phyloP scores from a whole-genome alignment of 2,329 filamentous ascomycete genomes.

The Arthrobotrys conoides region DNA sequence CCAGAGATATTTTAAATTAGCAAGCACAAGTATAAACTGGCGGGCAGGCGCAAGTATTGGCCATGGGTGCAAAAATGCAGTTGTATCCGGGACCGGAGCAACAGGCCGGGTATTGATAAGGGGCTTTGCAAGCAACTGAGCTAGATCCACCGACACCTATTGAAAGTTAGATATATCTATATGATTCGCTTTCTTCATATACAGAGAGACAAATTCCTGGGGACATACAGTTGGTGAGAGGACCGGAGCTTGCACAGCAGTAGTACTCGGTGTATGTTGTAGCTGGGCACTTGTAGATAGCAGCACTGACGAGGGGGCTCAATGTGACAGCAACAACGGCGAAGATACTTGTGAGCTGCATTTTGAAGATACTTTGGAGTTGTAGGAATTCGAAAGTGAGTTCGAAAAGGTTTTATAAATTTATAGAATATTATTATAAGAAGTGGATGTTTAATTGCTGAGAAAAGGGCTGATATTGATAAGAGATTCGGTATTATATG shows the following conservation, averaged over 20 bases:
- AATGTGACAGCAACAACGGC: conserved; percentile 9
- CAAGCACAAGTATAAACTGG: conserved; percentile 44
- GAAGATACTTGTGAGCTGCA: conserved; percentile 42
- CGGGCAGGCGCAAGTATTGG: conserved; percentile 46
- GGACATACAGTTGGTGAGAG: conserved; percentile 40
- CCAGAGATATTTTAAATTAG: conserved; percentile 10
- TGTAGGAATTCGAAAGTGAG: not conserved
- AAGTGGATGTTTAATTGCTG: not conserved
- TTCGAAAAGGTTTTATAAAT: not conserved
- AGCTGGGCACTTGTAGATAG: conserved; percentile 35
- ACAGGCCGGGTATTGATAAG: conserved; percentile 37
- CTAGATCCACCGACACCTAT: conserved; percentile 19
- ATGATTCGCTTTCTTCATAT: not conserved
- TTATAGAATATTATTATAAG: not conserved
- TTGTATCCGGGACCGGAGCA: conserved; percentile 49
- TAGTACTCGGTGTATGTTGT: conserved; percentile 38
- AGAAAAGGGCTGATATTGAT: not conserved
- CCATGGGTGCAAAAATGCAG: conserved; percentile 44
- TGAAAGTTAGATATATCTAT: not conserved
- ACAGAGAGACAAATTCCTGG: not conserved
- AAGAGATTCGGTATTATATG: not conserved
- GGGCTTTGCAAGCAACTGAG: not conserved
- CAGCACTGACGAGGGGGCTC: conserved; percentile 32
- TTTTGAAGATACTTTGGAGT: not conserved
- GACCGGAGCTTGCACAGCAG: conserved; percentile 42